Percentiles rank a stretch among this genome's conserved stretches.
Conservation (phyloP, 2,329 filamentous ascomycete species). For the Cladosporium sp. region DNA sequence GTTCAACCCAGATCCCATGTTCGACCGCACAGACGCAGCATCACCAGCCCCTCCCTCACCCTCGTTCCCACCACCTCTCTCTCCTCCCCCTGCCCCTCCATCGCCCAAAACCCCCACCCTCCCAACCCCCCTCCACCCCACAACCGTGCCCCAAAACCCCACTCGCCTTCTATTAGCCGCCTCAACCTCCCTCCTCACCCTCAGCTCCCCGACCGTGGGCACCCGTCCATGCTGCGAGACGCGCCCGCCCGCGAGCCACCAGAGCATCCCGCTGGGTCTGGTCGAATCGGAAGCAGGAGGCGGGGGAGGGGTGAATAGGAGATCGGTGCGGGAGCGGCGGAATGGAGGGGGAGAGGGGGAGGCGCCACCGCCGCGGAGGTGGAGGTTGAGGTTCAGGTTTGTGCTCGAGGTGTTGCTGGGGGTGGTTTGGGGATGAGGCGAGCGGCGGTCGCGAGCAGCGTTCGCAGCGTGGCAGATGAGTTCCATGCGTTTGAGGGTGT, state of each 20-base stretch:
- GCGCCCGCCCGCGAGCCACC: constrained; percentile 2
- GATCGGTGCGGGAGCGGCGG: not conserved
- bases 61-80: not conserved
- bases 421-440: not conserved
- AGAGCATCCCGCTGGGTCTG: not conserved
- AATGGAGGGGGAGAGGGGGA: not conserved
- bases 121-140: constrained; percentile 1
- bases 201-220: constrained; percentile 4
- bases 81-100: not conserved
- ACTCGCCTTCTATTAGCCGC: not conserved
- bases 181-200: constrained; percentile 7
- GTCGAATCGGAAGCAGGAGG: not conserved
- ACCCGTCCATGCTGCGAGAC: not conserved
- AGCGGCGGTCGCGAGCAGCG: not conserved
- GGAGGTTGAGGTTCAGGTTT: not conserved
- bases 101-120: not conserved
- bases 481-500: not conserved
- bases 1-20: not conserved
- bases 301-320: not conserved
- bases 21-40: not conserved
- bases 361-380: not conserved
- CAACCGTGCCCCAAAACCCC: constrained; percentile 5
- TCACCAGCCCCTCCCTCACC: not conserved
- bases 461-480: not conserved
- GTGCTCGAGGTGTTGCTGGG: not conserved